Conservation (phyloP, 2,329 filamentous ascomycete species). For the Pseudocercospora macadamiae region DNA sequence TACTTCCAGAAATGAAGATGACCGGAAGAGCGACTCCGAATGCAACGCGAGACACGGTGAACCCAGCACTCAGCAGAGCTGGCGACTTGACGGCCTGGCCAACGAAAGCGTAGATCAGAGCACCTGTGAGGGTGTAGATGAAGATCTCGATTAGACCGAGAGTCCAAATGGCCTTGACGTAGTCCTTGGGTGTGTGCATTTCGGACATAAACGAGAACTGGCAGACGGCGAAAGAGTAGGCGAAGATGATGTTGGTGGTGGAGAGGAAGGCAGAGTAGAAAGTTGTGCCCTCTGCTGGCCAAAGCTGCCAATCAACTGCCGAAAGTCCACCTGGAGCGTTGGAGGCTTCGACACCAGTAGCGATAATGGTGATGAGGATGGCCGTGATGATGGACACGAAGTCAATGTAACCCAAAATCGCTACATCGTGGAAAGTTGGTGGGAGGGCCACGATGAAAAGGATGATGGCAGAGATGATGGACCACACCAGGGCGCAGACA, state of each 20-base stretch:
- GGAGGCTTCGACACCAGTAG: constrained; percentile 37
- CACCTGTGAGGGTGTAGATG: constrained; percentile 68
- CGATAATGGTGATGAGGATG: constrained; percentile 41
- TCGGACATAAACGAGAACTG: constrained; percentile 72
- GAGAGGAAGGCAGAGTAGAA: constrained; percentile 64
- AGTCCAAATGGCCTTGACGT: constrained; percentile 61
- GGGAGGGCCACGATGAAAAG: constrained; percentile 41
- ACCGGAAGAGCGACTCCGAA: constrained; percentile 73
- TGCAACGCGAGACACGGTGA: constrained; percentile 62
- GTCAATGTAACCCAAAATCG: constrained; percentile 42
- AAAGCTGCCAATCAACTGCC: constrained; percentile 39
- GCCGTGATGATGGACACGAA: constrained; percentile 41
- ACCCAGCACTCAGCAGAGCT: constrained; percentile 65
- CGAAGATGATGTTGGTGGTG: constrained; percentile 72
- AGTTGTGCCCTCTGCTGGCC: constrained; percentile 39
- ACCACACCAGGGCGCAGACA: constrained; percentile 48
- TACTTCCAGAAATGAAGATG: constrained; percentile 72
- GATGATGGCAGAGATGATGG: constrained; percentile 47
- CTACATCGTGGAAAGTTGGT: constrained; percentile 42
- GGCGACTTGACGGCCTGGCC: constrained; percentile 65
- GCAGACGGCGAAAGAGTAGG: constrained; percentile 57
- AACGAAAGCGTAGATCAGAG: constrained; percentile 69
- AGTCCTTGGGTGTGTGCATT: constrained; percentile 65
- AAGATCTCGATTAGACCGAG: constrained; percentile 65
- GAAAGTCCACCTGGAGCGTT: constrained; percentile 35